These are phyloP conservation scores for Jackrogersella minutella DNA, from an alignment of 495 filamentous ascomycete genomes.

Conservation along the genomic window DNA sequence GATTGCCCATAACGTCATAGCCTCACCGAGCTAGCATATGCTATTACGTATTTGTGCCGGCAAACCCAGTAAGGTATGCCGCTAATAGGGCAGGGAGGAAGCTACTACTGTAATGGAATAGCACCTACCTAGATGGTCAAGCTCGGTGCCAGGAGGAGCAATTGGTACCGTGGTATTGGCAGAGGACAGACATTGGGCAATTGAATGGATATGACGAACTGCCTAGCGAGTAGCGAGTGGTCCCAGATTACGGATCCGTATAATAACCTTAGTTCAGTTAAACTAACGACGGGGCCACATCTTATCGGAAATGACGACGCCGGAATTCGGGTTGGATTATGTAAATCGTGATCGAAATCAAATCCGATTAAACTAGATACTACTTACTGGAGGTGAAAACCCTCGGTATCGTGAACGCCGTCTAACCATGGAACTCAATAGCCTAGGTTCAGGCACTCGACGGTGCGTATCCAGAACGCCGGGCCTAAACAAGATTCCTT, in stretches of 20 bases:
- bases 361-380: constrained; percentile 22
- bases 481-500: constrained; percentile 24
- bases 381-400: constrained; percentile 8
- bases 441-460: background rate
- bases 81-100: constrained; percentile 15
- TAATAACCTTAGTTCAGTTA: constrained; percentile 23
- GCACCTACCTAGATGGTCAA: too few species aligned
- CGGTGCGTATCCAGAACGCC: constrained; percentile 19
- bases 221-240: background rate
- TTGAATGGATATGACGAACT: background rate
- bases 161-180: constrained; percentile 8
- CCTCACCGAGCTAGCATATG: constrained; percentile 26
- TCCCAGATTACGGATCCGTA: constrained; percentile 13
- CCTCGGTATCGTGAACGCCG: constrained; percentile 21
- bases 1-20: constrained; percentile 15
- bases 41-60: constrained; percentile 28
- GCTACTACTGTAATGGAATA: too few species aligned
- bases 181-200: background rate
- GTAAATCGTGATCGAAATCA: constrained; percentile 21
- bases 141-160: constrained; percentile 11
- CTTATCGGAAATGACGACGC: constrained; percentile 21
- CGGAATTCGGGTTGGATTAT: background rate
- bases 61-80: constrained; percentile 16
- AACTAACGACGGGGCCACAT: constrained; percentile 4
- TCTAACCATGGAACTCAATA: constrained; percentile 19